Base-by-base conservation (phyloP, 768 basidiomycete species). In the Boletus subparvulus region DNA sequence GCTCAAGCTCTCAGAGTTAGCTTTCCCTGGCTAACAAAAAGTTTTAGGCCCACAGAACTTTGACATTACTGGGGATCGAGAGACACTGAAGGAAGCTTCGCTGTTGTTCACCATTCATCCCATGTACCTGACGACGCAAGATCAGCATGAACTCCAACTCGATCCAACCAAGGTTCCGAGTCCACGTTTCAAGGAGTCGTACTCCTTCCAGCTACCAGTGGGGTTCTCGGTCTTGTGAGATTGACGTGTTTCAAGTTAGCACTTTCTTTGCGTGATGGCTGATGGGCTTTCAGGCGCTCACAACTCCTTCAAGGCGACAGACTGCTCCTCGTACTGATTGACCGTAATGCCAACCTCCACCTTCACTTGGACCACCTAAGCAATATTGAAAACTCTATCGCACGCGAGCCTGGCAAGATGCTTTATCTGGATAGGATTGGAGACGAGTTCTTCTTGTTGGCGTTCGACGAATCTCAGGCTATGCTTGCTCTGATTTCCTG, bases 391-490 rank as follows among this genome's bases (percentile, higher is more conserved):
- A 57, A 63, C 36, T 74, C 78, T 1, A 62, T 82, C 9, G 53
- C 60, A 7, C 61, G 63, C 21, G 66, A 68, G 8, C 52, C 54
- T 9, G 69, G 74, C 43, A 77, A 76, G 54, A 46, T 52, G 8
- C 61, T 84, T 16, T 69, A 75, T 55, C 74, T 73, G 12, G 76
- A 79, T 47, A 82, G 79, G 59, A 73, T 83, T 21, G 83, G 80
- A 0, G 69, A 77, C 24, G 70, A 77, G 11, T 71, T 75, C 47
- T 41, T 81, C 47, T 41, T 81, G 12, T 52, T 84, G 14, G 74
- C 83, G 0, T 83, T 77, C 52, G 83, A 85, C 49, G 84, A 85
- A 61, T 68, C 72, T 5, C 79, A 75, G 57, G 73, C 79, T 3
- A 75, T 81, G 67, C 69, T 86, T 40, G 74, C 76, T 6, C 47